Conservation (phyloP, 2,329 filamentous ascomycete genomes). For the Fusarium newnesense region DNA sequence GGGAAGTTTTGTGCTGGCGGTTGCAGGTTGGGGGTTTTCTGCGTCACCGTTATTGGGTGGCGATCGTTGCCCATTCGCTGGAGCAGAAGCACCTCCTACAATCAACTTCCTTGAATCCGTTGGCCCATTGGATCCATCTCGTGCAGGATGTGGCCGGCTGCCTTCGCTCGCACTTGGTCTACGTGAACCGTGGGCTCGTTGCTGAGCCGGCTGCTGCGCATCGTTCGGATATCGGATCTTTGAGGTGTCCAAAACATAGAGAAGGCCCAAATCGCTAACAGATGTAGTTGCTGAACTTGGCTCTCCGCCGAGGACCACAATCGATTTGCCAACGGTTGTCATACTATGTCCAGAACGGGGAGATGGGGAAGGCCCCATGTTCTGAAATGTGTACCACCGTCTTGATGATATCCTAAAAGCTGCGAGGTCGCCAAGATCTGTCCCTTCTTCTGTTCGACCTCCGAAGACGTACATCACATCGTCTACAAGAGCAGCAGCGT, state of each 20-base stretch:
- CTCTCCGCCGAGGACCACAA: conserved; percentile 93
- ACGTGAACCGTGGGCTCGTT: conserved; percentile 52
- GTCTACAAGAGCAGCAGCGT: conserved; percentile 91
- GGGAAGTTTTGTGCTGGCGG: conserved; percentile 51
- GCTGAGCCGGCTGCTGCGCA: conserved; percentile 50
- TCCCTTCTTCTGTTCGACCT: conserved; percentile 91
- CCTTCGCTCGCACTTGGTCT: conserved; percentile 57
- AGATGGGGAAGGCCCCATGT: conserved; percentile 97
- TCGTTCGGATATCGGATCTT: conserved; percentile 98
- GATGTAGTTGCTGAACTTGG: conserved; percentile 87
- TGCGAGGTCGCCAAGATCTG: conserved; percentile 91
- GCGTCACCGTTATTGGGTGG: conserved; percentile 54
- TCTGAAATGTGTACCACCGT: conserved; percentile 99
- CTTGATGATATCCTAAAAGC: conserved; percentile 80
- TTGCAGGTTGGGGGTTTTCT: conserved; percentile 48
- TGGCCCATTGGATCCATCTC: conserved; percentile 64
- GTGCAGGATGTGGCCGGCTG: conserved; percentile 54
- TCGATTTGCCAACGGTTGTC: conserved; percentile 92
- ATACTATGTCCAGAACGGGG: conserved; percentile 96
- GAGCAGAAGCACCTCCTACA: conserved; percentile 41
- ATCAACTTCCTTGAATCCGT: conserved; percentile 61
- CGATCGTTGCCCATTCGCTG: conserved; percentile 56
- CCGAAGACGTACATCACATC: conserved; percentile 99
- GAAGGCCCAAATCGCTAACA: conserved; percentile 84
- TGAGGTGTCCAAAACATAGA: conserved; percentile 91